Evolutionary conservation across 1,139 yeast genomes (phyloP).

Genomic region (Candida glucosophila): DNA sequence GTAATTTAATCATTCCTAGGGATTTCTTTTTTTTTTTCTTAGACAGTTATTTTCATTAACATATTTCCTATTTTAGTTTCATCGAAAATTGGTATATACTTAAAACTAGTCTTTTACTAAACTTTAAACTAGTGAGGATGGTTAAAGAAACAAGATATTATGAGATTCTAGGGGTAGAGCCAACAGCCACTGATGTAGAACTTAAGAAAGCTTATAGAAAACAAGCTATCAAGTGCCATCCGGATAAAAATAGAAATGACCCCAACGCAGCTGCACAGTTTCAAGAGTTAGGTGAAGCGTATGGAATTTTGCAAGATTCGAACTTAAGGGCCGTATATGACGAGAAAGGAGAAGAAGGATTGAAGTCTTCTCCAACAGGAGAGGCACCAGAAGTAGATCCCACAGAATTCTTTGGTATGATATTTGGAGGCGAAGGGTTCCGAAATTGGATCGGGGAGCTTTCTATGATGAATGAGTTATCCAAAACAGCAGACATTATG

Average conservation of each 20-base stretch:
- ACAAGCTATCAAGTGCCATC: conserved; percentile 87
- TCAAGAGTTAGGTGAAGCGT: conserved; percentile 67
- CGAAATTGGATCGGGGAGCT: conserved; percentile 77
- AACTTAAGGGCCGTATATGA: conserved; percentile 32
- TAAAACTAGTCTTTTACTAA: too few species aligned
- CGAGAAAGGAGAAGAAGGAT: conserved; percentile 36
- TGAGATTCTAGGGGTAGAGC: conserved; percentile 74
- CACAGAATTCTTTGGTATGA: conserved; percentile 56
- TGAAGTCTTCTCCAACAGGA: conserved; percentile 19
- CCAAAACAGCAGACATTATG: conserved; percentile 61
- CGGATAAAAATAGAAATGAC: conserved; percentile 75
- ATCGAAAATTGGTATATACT: too few species aligned
- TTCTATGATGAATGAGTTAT: conserved; percentile 72
- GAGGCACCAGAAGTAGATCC: conserved; percentile 26
- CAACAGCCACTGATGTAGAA: conserved; percentile 71
- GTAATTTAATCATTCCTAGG: too few species aligned
- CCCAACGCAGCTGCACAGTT: conserved; percentile 92
- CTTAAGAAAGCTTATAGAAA: conserved; percentile 93
- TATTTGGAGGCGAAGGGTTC: conserved; percentile 77
- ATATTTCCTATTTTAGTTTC: too few species aligned
- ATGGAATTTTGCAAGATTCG: conserved; percentile 31
- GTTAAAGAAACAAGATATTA: conserved; percentile 88
- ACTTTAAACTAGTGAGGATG: too few species aligned
- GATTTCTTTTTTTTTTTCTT: too few species aligned
- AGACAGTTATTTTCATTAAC: too few species aligned